A percentile compares a stretch with the other conserved stretches of the same genome.
Conservation (phyloP, 2,329 filamentous ascomycete species). For the Pseudogymnoascus sp. region DNA sequence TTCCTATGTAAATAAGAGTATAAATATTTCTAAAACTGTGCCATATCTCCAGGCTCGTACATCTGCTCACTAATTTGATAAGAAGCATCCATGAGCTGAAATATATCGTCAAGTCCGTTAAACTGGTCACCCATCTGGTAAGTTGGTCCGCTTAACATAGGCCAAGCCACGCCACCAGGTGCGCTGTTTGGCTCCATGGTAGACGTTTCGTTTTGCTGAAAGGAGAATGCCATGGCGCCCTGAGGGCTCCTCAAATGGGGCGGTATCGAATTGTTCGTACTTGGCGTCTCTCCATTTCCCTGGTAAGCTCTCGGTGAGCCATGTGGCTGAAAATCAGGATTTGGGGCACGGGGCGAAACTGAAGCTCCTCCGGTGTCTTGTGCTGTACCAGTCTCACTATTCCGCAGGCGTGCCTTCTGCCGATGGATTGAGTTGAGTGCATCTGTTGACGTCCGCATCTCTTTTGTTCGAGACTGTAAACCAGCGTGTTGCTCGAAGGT, state of each 20-base stretch:
- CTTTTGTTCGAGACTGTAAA: neutral
- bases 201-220: neutral
- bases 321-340: neutral
- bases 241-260: neutral
- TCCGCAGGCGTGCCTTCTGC: neutral
- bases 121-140: neutral
- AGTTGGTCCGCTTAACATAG: neutral
- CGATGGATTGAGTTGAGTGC: neutral
- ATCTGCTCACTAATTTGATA: conserved; percentile 18
- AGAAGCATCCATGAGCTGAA: conserved; percentile 21
- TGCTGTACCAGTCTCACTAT: neutral
- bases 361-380: neutral
- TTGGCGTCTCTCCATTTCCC: neutral
- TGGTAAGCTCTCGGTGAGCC: neutral
- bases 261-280: neutral
- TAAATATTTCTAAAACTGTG: neutral
- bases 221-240: neutral
- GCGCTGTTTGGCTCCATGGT: neutral
- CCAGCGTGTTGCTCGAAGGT: neutral
- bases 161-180: neutral
- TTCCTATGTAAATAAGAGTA: neutral
- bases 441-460: neutral
- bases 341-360: neutral
- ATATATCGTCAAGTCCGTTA: conserved; percentile 16
- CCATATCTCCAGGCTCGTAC: neutral